phyloP scores from a whole-genome alignment of 257 asterid species.

The Solanum tarapatanum region DNA sequence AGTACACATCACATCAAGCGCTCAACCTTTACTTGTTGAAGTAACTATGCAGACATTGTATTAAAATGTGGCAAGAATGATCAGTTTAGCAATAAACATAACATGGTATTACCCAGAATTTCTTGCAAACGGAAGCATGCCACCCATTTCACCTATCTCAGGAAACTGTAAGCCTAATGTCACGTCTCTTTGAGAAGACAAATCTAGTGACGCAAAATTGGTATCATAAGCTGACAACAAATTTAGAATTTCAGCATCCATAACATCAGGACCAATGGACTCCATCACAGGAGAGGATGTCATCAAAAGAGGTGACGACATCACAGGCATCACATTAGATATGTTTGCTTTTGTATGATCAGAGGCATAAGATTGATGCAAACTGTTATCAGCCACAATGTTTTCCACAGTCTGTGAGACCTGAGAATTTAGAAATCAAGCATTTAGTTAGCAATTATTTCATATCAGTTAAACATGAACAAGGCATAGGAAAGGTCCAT shows the following conservation, averaged over 20 bases:
- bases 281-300: neutral
- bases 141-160: slow-evolving; percentile 1
- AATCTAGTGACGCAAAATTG: neutral
- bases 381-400: neutral
- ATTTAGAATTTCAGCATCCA: neutral
- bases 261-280: neutral
- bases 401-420: neutral
- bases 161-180: neutral
- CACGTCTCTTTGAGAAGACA: neutral
- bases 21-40: neutral
- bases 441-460: neutral
- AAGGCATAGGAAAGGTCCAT: neutral
- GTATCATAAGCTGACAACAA: neutral
- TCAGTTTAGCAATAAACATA: neutral
- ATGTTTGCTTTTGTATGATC: neutral
- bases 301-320: neutral
- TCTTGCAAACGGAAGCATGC: slow-evolving; percentile 14
- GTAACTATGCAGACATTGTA: neutral
- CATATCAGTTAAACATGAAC: neutral
- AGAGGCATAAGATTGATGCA: neutral
- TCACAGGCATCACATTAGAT: neutral
- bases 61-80: neutral
- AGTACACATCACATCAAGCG: neutral
- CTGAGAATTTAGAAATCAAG: neutral
- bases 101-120: slow-evolving; percentile 16